Percentiles rank a stretch among this genome's conserved stretches.
Evolutionary conservation across 768 basidiomycete species (phyloP).

Genomic region (Termitomyces sp.): DNA sequence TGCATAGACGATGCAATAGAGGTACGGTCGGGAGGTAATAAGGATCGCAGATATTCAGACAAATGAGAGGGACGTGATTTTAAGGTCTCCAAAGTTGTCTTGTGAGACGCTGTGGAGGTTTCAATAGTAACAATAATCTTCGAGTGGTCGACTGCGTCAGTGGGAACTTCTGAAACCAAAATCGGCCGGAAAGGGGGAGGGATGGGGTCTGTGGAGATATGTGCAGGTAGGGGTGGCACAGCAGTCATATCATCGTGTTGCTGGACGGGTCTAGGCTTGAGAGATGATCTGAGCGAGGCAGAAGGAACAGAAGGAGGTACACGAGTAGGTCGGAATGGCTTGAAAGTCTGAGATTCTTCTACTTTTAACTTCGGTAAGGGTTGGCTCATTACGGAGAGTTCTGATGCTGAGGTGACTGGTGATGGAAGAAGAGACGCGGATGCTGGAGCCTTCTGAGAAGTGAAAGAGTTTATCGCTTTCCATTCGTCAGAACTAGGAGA

Average conservation of each 20-base stretch:
- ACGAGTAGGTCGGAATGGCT: conserved; percentile 28
- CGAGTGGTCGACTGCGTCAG: conserved; percentile 42
- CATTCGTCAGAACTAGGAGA: conserved; percentile 1
- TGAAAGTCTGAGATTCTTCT: conserved; percentile 25
- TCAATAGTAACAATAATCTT: conserved; percentile 69
- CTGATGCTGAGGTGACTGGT: conserved; percentile 2
- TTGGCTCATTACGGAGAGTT: conserved; percentile 34
- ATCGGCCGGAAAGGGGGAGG: conserved; percentile 61
- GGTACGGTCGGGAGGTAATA: conserved; percentile 32
- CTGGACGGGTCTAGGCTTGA: conserved; percentile 28
- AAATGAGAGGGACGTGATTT: conserved; percentile 65
- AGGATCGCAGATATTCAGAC: conserved; percentile 45
- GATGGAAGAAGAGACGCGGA: conserved; percentile 1
- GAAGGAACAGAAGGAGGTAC: conserved; percentile 14
- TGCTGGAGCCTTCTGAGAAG: conserved; percentile 7
- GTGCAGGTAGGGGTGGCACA: conserved; percentile 45
- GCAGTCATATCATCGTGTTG: conserved; percentile 33
- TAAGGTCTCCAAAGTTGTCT: conserved; percentile 63
- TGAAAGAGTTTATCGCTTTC: conserved; percentile 6
- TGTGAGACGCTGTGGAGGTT: conserved; percentile 61
- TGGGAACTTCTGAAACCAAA: conserved; percentile 54
- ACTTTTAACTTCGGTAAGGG: conserved; percentile 39
- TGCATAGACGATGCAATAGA: conserved; percentile 51
- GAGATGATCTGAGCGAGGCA: conserved; percentile 30
- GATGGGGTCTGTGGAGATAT: conserved; percentile 34